Evolutionary conservation across 106 monocot species (phyloP).

Genomic region (Dioscorea dumetorum): DNA sequence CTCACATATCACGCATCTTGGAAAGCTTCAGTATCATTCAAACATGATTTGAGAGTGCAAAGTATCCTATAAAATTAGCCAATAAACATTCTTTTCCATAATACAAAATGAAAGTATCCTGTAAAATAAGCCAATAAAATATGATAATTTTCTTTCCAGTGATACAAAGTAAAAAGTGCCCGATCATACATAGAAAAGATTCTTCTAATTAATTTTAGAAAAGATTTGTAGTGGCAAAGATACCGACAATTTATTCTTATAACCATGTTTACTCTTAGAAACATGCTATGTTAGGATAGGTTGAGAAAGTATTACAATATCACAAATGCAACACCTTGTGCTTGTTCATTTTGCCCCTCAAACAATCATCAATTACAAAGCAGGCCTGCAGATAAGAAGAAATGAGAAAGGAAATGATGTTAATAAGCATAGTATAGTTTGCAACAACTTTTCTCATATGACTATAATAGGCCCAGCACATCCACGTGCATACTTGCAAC

Average conservation of each 20-base stretch:
- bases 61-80: slow-evolving; percentile 59
- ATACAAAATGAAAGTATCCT: too few relatives aligned
- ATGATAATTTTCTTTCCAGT: neutral
- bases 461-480: neutral
- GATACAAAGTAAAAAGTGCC: neutral
- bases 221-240: too few relatives aligned
- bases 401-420: neutral
- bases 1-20: slow-evolving; percentile 82
- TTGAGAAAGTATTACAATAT: neutral
- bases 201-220: too few relatives aligned
- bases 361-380: slow-evolving; percentile 85
- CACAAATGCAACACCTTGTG: slow-evolving; percentile 56
- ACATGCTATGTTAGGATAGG: too few relatives aligned
- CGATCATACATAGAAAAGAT: too few relatives aligned
- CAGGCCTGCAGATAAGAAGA: slow-evolving; percentile 33
- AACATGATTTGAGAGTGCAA: slow-evolving; percentile 52
- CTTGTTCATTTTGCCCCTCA: slow-evolving; percentile 63
- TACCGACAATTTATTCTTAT: too few relatives aligned
- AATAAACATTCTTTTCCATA: too few relatives aligned
- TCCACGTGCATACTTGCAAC: neutral
- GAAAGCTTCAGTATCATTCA: slow-evolving; percentile 55
- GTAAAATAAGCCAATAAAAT: neutral
- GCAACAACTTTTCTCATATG: neutral
- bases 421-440: neutral
- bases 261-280: neutral